Evolutionary conservation across 768 basidiomycete species (phyloP).

Genomic region (Galerina sulciceps): DNA sequence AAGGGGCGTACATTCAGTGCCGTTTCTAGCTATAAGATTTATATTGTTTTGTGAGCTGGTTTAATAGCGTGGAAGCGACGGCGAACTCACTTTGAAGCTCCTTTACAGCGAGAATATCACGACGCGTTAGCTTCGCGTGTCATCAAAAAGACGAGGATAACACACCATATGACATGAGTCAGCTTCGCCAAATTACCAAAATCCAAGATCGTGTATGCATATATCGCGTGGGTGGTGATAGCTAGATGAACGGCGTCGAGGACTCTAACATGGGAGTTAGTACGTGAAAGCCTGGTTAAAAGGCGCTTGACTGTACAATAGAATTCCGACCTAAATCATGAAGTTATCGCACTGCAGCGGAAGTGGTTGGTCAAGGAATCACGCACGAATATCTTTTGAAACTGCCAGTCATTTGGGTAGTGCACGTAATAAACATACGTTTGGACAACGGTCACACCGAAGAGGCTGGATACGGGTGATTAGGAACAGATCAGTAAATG

Average conservation of each 20-base stretch:
- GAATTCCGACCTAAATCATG: slow-evolving; percentile 4
- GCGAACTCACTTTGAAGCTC: slow-evolving; percentile 13
- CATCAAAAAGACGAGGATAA: neutral
- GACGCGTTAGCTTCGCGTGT: neutral
- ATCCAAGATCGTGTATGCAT: slow-evolving; percentile 35
- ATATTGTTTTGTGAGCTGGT: no score
- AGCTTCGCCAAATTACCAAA: slow-evolving; percentile 32
- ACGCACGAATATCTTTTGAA: slow-evolving; percentile 37
- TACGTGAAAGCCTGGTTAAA: neutral
- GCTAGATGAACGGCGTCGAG: slow-evolving; percentile 37
- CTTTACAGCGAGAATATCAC: slow-evolving; percentile 19
- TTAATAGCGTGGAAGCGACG: no score
- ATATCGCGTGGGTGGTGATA: slow-evolving; percentile 35
- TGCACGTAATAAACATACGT: slow-evolving; percentile 38
- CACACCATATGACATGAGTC: slow-evolving; percentile 33
- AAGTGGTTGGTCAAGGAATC: slow-evolving; percentile 5
- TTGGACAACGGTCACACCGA: slow-evolving; percentile 23
- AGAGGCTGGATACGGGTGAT: neutral
- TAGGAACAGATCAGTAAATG: no score
- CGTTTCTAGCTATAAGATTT: neutral
- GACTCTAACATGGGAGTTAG: slow-evolving; percentile 19
- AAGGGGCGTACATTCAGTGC: neutral
- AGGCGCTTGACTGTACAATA: slow-evolving; percentile 1
- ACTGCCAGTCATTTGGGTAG: slow-evolving; percentile 31
- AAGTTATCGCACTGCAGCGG: neutral